Evolutionary conservation across 345 rosid species (phyloP).

Genomic region (rapeseed (Brassica napus)): DNA sequence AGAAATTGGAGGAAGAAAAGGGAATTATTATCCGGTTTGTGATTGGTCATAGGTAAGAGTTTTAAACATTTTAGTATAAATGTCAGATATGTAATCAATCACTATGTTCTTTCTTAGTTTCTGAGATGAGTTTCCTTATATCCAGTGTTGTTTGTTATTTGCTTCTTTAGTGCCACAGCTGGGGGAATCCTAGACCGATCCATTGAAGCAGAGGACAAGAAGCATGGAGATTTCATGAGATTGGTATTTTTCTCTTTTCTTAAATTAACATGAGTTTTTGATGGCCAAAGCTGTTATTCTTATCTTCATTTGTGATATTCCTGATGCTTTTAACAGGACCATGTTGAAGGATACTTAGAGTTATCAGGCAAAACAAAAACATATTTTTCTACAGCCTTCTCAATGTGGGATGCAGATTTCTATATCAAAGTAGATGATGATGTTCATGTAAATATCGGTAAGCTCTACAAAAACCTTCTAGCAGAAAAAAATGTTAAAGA

Average conservation of each 20-base stretch:
- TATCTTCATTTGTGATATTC: neutral
- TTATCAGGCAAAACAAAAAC: constrained; percentile 52
- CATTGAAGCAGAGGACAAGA: constrained; percentile 83
- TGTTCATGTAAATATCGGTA: constrained; percentile 77
- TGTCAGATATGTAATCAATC: neutral
- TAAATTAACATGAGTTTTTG: neutral
- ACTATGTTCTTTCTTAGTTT: neutral
- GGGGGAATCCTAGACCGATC: constrained; percentile 94
- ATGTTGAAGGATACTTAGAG: constrained; percentile 62
- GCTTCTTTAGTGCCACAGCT: constrained; percentile 63
- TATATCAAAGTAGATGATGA: constrained; percentile 78
- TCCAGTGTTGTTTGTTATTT: constrained; percentile 1
- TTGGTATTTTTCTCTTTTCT: constrained; percentile 49
- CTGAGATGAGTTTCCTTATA: neutral
- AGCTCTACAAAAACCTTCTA: constrained; percentile 4
- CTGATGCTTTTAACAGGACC: constrained; percentile 51
- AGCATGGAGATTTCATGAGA: constrained; percentile 88
- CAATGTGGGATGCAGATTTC: constrained; percentile 76
- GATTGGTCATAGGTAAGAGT: constrained; percentile 74
- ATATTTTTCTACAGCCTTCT: constrained; percentile 51
- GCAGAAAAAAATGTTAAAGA: neutral
- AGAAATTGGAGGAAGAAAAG: constrained; percentile 60
- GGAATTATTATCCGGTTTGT: constrained; percentile 66
- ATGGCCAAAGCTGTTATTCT: neutral
- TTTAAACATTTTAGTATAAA: neutral